Percentiles rank a stretch among this genome's conserved stretches.
Conservation (phyloP, 306 rosid genomes). For the Ammopiptanthus mongolicus region DNA sequence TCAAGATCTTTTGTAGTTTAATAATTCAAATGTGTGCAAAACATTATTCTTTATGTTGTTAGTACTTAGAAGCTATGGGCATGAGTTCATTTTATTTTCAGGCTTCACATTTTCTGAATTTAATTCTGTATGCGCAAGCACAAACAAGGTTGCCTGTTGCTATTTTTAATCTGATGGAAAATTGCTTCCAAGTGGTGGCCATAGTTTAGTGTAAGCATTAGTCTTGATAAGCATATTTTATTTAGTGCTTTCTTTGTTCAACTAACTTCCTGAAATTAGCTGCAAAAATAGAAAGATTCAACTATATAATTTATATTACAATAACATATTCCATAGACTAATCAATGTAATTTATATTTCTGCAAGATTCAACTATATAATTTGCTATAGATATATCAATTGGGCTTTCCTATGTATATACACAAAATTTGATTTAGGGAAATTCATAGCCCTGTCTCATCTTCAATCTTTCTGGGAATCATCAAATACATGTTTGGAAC, state of each 20-base stretch:
- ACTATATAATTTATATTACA: too few species aligned
- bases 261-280: slow-evolving; percentile 13
- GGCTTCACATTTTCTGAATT: slow-evolving; percentile 80
- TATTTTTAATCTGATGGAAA: slow-evolving; percentile 98
- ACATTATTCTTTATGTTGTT: background rate
- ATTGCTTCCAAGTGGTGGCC: slow-evolving; percentile 94
- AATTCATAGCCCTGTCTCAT: too few species aligned
- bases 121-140: slow-evolving; percentile 67
- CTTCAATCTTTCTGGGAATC: too few species aligned
- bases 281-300: too few species aligned
- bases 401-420: too few species aligned
- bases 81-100: slow-evolving; percentile 33
- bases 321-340: too few species aligned
- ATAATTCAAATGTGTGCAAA: background rate
- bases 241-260: background rate
- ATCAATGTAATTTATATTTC: too few species aligned
- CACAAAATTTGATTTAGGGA: too few species aligned
- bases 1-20: background rate
- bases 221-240: background rate
- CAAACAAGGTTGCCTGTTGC: slow-evolving; percentile 77
- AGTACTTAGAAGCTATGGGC: background rate
- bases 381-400: too few species aligned
- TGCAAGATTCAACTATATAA: too few species aligned
- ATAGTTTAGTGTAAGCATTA: slow-evolving; percentile 48
- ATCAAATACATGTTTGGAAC: too few species aligned